Percentiles rank a stretch among this genome's conserved stretches.
phyloP scores from a whole-genome alignment of 805 yeast genomes.

The Candida sithepensis region DNA sequence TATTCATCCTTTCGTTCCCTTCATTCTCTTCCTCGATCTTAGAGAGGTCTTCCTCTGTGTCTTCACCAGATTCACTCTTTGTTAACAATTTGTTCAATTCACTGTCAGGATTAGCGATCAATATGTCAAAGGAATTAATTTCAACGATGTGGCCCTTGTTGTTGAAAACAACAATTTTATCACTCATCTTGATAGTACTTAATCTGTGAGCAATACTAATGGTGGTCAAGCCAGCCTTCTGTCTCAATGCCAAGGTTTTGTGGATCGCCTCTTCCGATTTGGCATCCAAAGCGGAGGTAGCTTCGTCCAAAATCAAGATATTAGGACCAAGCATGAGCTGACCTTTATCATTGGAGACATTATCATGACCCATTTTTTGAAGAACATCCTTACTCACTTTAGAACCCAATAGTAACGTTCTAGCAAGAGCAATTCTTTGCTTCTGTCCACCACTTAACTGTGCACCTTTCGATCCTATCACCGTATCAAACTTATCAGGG shows the following conservation, averaged over 20 bases:
- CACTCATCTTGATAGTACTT: conserved; percentile 80
- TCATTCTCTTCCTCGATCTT: conserved; percentile 7
- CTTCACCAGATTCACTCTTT: conserved; percentile 26
- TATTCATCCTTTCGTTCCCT: conserved; percentile 3
- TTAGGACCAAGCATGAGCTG: conserved; percentile 50
- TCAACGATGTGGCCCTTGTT: conserved; percentile 74
- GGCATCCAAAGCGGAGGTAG: conserved; percentile 90
- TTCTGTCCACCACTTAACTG: conserved; percentile 94
- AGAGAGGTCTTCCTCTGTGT: conserved; percentile 20
- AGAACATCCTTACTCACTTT: conserved; percentile 10
- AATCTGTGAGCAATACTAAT: conserved; percentile 90
- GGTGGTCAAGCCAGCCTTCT: conserved; percentile 59
- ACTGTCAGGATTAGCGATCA: conserved; percentile 43
- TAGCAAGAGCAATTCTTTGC: conserved; percentile 87
- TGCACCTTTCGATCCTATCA: conserved; percentile 82
- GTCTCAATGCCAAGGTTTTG: conserved; percentile 58
- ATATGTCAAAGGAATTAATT: conserved; percentile 55
- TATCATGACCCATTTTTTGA: conserved; percentile 4
- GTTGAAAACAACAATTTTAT: conserved; percentile 69
- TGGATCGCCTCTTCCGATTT: conserved; percentile 85
- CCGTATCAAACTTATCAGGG: conserved; percentile 79
- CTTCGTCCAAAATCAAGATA: conserved; percentile 85
- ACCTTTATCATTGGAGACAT: conserved; percentile 21
- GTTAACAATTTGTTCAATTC: conserved; percentile 41
- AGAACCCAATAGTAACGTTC: conserved; percentile 66